phyloP scores from a whole-genome alignment of 148 eudicot genomes.

The Silene conica region DNA sequence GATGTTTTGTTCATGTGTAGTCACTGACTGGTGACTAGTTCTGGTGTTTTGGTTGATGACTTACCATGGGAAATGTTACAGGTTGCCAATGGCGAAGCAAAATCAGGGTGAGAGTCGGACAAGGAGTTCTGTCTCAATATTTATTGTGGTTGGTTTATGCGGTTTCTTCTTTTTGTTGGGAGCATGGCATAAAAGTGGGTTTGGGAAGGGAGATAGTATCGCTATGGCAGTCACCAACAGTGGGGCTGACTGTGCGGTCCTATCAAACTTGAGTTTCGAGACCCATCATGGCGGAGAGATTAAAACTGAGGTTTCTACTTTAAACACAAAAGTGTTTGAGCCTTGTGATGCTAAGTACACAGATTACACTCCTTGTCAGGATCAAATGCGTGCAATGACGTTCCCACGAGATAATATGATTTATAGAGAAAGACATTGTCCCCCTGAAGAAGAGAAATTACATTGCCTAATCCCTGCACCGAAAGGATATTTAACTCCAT shows the following conservation, averaged over 20 bases:
- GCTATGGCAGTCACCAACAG: slow-evolving; percentile 44
- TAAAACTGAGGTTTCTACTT: slow-evolving; percentile 25
- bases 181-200: slow-evolving; percentile 64
- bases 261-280: slow-evolving; percentile 44
- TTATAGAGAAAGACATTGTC: slow-evolving; percentile 90
- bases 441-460: slow-evolving; percentile 60
- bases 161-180: slow-evolving; percentile 56
- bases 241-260: slow-evolving; percentile 44
- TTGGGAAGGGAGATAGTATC: slow-evolving; percentile 62
- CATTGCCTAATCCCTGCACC: slow-evolving; percentile 96
- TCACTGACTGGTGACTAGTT: neutral
- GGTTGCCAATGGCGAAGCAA: slow-evolving; percentile 31
- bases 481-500: slow-evolving; percentile 86
- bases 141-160: slow-evolving; percentile 50
- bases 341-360: slow-evolving; percentile 64
- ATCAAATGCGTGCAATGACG: slow-evolving; percentile 85
- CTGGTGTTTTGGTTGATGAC: slow-evolving; percentile 1
- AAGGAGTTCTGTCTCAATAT: slow-evolving; percentile 38
- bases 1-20: neutral
- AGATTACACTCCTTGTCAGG: slow-evolving; percentile 96
- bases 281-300: slow-evolving; percentile 46
- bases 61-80: neutral
- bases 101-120: slow-evolving; percentile 36
- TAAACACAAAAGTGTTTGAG: slow-evolving; percentile 34
- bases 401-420: slow-evolving; percentile 81